Percentiles rank a stretch among this genome's conserved stretches.
Conservation (phyloP, 2,329 filamentous ascomycete genomes). For the Ambrosiella cleistominuta region DNA sequence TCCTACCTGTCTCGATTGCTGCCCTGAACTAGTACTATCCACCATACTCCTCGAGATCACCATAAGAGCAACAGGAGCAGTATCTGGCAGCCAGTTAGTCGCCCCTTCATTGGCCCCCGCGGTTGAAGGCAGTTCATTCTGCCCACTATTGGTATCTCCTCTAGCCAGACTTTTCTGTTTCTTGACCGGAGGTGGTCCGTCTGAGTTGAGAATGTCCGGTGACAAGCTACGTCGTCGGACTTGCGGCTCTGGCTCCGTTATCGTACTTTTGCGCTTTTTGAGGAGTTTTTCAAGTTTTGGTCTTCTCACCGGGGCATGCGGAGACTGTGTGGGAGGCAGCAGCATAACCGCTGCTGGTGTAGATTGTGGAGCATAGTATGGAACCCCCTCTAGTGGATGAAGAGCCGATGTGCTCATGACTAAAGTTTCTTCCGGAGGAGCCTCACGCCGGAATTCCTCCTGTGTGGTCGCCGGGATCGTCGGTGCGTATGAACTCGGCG, state of each 20-base stretch:
- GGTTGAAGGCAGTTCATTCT: background rate
- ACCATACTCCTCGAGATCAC: slow-evolving; percentile 13
- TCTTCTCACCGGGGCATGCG: background rate
- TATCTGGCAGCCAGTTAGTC: background rate
- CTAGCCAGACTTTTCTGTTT: background rate
- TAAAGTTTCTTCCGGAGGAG: background rate
- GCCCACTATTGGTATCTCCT: background rate
- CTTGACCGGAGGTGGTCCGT: background rate
- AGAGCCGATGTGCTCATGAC: background rate
- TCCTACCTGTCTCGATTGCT: background rate
- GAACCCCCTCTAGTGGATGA: background rate
- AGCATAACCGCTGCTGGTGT: background rate
- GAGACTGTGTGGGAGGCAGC: background rate
- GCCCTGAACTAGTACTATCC: background rate
- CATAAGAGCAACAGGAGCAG: slow-evolving; percentile 11
- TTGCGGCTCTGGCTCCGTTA: background rate
- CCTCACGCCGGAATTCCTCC: background rate
- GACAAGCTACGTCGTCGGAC: background rate
- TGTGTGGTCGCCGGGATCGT: background rate
- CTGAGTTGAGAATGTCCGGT: background rate
- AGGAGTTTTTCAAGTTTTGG: background rate
- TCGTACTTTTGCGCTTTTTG: background rate
- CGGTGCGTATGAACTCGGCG: background rate
- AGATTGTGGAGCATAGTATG: background rate
- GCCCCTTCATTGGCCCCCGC: background rate